Conservation (phyloP, 2,329 filamentous ascomycete species). For the Fusarium stilboides region DNA sequence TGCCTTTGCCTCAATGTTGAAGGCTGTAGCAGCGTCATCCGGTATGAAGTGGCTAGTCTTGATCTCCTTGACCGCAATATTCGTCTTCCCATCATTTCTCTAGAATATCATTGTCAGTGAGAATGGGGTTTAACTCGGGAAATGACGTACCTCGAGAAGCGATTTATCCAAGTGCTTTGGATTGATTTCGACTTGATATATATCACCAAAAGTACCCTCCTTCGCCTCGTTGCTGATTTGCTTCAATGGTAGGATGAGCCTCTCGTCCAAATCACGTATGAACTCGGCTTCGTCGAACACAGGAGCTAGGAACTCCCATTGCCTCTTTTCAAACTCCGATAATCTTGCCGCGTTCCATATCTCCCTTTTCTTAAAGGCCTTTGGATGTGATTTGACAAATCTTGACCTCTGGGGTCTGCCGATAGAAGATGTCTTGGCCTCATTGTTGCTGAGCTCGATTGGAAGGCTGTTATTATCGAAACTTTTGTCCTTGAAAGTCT, state of each 20-base stretch:
- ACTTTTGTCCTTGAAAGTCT: background rate
- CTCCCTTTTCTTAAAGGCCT: background rate
- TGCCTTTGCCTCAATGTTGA: conserved; percentile 5
- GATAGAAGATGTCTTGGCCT: too few relatives aligned
- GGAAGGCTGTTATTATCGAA: conserved; percentile 3
- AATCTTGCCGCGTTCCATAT: background rate
- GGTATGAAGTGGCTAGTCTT: background rate
- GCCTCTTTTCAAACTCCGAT: conserved; percentile 34
- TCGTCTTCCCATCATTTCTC: background rate
- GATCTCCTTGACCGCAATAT: conserved; percentile 15
- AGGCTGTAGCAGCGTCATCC: conserved; percentile 2
- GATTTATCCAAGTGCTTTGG: background rate
- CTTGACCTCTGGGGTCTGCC: background rate
- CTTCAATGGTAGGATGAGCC: conserved; percentile 6
- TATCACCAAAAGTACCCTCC: conserved; percentile 19
- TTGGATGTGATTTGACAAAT: background rate
- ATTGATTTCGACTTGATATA: background rate
- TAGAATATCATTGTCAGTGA: background rate
- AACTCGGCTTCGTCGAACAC: background rate
- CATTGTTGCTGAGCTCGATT: background rate
- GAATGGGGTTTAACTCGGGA: background rate
- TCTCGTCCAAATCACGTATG: background rate
- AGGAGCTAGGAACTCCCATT: conserved; percentile 9
- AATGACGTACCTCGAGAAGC: background rate
- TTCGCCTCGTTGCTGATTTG: background rate